Evolutionary conservation across 2,329 filamentous ascomycete species (phyloP).

Genomic region (Thielaviopsis ethacetica): DNA sequence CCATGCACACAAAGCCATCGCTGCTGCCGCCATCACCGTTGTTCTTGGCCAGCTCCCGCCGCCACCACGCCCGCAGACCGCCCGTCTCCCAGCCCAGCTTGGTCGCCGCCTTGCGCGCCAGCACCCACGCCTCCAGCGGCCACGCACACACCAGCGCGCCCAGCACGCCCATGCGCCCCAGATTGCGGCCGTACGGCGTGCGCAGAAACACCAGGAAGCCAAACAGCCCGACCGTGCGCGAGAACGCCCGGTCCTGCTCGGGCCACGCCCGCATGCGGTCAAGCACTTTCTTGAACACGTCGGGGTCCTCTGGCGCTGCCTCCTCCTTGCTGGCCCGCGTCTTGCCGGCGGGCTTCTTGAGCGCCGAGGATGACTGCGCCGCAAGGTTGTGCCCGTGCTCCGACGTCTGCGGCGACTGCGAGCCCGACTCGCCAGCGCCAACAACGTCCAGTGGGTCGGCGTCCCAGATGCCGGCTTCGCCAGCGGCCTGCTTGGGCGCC

Average conservation of each 20-base stretch:
- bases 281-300: slow-evolving; percentile 2
- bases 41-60: slow-evolving; percentile 5
- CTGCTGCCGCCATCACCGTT: neutral
- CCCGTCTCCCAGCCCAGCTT: slow-evolving; percentile 10
- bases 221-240: slow-evolving; percentile 8
- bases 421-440: neutral
- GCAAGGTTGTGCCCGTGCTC: neutral
- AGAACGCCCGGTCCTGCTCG: slow-evolving; percentile 8
- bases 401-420: neutral
- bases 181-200: slow-evolving; percentile 3
- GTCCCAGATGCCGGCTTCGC: slow-evolving; percentile 9
- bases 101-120: slow-evolving; percentile 5
- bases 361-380: neutral
- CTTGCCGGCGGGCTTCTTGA: neutral
- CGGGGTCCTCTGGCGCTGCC: neutral
- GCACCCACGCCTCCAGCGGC: slow-evolving; percentile 6
- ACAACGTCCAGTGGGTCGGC: slow-evolving; percentile 7
- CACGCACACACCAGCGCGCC: slow-evolving; percentile 5
- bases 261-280: slow-evolving; percentile 5
- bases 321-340: neutral
- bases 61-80: slow-evolving; percentile 6
- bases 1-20: slow-evolving; percentile 4
- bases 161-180: slow-evolving; percentile 5
- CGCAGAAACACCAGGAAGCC: slow-evolving; percentile 8
- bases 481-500: neutral